A percentile compares a stretch with the other conserved stretches of the same genome.
Evolutionary conservation across 2,329 filamentous ascomycete species (phyloP).

Genomic region (Trichophaea hybrida): DNA sequence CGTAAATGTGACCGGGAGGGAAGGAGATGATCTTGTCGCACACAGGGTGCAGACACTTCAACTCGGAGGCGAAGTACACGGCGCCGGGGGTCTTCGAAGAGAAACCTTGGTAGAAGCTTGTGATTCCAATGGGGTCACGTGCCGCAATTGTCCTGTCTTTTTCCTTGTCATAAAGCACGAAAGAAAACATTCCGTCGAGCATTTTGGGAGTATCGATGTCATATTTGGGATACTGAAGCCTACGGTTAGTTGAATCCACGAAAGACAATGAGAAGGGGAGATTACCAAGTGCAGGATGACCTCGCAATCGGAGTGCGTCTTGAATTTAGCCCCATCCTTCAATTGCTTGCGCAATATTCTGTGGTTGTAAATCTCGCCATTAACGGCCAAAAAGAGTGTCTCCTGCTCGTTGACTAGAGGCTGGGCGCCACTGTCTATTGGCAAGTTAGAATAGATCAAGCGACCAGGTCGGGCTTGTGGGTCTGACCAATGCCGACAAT

Average conservation of each 20-base stretch:
- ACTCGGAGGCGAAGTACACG: conserved; percentile 90
- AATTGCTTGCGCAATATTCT: conserved; percentile 79
- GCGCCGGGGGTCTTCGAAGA: conserved; percentile 67
- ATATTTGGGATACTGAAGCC: conserved; percentile 71
- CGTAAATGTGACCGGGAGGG: conserved; percentile 89
- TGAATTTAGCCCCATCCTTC: conserved; percentile 81
- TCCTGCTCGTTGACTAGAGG: conserved; percentile 85
- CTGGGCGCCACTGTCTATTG: conserved; percentile 78
- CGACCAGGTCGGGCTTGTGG: neutral
- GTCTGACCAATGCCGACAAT: conserved; percentile 87
- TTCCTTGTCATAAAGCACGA: conserved; percentile 91
- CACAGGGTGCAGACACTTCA: conserved; percentile 83
- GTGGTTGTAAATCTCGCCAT: conserved; percentile 99
- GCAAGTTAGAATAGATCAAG: conserved; percentile 20
- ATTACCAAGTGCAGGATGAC: conserved; percentile 92
- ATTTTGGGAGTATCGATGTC: conserved; percentile 81
- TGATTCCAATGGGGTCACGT: conserved; percentile 91
- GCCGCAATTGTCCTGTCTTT: conserved; percentile 86
- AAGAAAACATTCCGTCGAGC: conserved; percentile 99
- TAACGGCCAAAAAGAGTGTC: conserved; percentile 82
- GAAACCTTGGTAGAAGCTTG: conserved; percentile 92
- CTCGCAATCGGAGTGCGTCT: conserved; percentile 96
- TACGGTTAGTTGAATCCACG: neutral
- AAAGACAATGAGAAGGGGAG: neutral
- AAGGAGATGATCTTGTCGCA: conserved; percentile 93